Base-by-base conservation (phyloP, 805 yeast genomes). In the Teunomyces stri region DNA sequence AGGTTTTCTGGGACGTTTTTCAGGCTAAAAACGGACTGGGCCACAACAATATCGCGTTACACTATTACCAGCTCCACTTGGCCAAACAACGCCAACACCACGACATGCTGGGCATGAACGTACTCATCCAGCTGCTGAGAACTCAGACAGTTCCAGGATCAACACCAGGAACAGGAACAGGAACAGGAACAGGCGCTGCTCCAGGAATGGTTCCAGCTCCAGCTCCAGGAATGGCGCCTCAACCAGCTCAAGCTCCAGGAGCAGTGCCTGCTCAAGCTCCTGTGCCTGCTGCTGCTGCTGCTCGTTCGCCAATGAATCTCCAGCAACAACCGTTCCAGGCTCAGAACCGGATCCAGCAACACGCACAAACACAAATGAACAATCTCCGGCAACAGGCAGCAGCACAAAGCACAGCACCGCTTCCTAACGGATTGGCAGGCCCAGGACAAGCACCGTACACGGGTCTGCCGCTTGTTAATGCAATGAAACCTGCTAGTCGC, bases 1-100 rank as follows among this genome's bases (percentile, higher is more conserved):
- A 83, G 71, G 82, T 91, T 13, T 91, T 90, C 62, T 91, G 97
- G 97, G 97, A 90, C 62, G 84, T 89, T 25, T 88, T 85, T 66
- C 87, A 87, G 59, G 96, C 95, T 2, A 77, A 89, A 56, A 82
- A 88, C 36, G 43, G 44, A 3, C 31, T 39, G 45, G 81, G 84
- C 11, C 79, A 87, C 3, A 69, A 75, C 2, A 51, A 43, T 35
- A 46, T 79, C 48, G 92, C 94, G 2, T 78, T 80, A 40, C 87
- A 85, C 59, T 88, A 87, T 65, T 82, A 81, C 57, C 87, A 85
- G 53, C 73, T 81, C 52, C 82, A 84, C 53, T 60, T 75, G 41
- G 61, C 81, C 60, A 77, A 80, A 51, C 85, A 82, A 58, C 74
- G 80, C 47, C 85, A 82, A 59, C 83, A 79, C 47, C 81, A 78